These are phyloP conservation scores for Goffeauzyma gilvescens DNA, from an alignment of 768 basidiomycete species.

Conservation along the genomic window DNA sequence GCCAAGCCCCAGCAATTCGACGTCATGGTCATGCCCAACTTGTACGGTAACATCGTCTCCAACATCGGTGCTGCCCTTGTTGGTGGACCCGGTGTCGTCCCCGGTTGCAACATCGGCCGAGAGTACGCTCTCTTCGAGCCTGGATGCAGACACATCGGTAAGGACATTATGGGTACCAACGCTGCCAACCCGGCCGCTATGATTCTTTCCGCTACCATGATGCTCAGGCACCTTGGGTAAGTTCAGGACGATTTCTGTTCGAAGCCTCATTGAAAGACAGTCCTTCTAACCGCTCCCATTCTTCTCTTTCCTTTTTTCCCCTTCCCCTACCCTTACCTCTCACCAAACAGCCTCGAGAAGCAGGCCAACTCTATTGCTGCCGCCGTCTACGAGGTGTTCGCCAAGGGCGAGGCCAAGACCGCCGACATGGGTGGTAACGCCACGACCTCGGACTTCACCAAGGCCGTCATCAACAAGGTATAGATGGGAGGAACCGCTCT, in stretches of 20 bases:
- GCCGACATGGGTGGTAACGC: conserved; percentile 88
- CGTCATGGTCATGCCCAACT: conserved; percentile 77
- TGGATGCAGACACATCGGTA: conserved; percentile 85
- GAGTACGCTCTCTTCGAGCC: conserved; percentile 97
- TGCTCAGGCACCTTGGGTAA: conserved; percentile 32
- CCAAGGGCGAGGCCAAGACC: conserved; percentile 69
- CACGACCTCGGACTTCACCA: conserved; percentile 86
- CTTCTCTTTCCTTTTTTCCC: background rate
- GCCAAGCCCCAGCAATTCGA: conserved; percentile 91
- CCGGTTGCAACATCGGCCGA: conserved; percentile 91
- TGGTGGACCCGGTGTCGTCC: conserved; percentile 92
- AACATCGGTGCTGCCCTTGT: conserved; percentile 98
- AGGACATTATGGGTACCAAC: conserved; percentile 37
- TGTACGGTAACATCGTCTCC: conserved; percentile 86
- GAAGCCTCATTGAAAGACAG: background rate
- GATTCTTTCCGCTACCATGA: conserved; percentile 35
- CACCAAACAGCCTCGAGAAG: conserved; percentile 49
- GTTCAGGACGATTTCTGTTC: conserved; percentile 1
- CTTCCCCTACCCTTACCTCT: background rate
- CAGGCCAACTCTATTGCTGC: conserved; percentile 85
- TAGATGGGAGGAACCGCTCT: too few relatives aligned
- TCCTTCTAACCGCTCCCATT: background rate
- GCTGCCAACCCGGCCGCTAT: conserved; percentile 36
- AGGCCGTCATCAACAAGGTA: conserved; percentile 69
- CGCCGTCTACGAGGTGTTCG: conserved; percentile 82